Evolutionary conservation across 345 rosid genomes (phyloP).

Genomic region (Camelina hispida): DNA sequence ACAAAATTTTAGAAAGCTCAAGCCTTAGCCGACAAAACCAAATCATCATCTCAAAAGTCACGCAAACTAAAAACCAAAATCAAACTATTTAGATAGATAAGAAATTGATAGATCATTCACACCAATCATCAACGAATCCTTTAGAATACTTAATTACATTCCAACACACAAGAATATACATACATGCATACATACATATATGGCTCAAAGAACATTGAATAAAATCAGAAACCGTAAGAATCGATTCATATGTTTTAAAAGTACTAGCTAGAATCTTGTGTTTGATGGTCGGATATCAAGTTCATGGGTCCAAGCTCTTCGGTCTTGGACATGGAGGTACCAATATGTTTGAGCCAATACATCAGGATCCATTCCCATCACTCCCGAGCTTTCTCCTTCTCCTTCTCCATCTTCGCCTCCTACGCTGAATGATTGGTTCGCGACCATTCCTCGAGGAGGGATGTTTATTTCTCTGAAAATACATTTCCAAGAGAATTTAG

Average conservation of each 20-base stretch:
- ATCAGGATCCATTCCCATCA: constrained; percentile 74
- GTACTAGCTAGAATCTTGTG: constrained; percentile 47
- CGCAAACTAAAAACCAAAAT: constrained; percentile 16
- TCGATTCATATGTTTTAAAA: not conserved
- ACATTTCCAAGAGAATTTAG: not conserved
- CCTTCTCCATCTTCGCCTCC: constrained; percentile 44
- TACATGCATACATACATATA: not conserved
- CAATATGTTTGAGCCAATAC: constrained; percentile 92
- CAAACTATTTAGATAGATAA: not conserved
- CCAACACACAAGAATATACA: constrained; percentile 28
- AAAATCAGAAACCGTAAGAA: constrained; percentile 1
- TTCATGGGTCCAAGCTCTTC: constrained; percentile 92
- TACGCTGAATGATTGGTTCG: constrained; percentile 53
- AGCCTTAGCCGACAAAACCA: constrained; percentile 32
- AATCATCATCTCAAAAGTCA: constrained; percentile 11
- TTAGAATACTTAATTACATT: constrained; percentile 26
- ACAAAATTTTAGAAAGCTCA: constrained; percentile 1
- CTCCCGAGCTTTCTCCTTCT: constrained; percentile 49
- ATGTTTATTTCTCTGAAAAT: constrained; percentile 58
- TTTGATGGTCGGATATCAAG: constrained; percentile 76
- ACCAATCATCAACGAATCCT: constrained; percentile 22
- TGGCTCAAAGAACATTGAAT: not conserved
- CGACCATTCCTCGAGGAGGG: constrained; percentile 49
- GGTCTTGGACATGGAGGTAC: constrained; percentile 88
- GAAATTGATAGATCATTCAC: constrained; percentile 30